These are phyloP conservation scores for Tagetes erecta DNA, from an alignment of 129 eudicot genomes.

Conservation along the genomic window DNA sequence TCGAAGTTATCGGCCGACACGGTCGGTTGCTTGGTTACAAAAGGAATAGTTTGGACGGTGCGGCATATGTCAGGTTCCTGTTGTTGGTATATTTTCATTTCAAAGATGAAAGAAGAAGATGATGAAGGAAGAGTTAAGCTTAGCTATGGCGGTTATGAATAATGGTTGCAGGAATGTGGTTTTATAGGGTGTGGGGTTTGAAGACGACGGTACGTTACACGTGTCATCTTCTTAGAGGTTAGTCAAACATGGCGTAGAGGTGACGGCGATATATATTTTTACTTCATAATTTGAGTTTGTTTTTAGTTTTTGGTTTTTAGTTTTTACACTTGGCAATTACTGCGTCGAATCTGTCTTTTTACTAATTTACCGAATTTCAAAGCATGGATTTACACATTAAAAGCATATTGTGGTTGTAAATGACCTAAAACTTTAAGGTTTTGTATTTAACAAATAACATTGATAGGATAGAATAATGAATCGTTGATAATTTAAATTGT, in stretches of 20 bases:
- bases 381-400: too few species aligned
- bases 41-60: constrained; percentile 24
- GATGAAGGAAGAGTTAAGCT: too few species aligned
- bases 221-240: constrained; percentile 11
- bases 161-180: constrained; percentile 4
- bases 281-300: too few species aligned
- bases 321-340: too few species aligned
- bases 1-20: constrained; percentile 19
- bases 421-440: too few species aligned
- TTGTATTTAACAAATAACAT: too few species aligned
- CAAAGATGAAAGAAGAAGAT: not conserved
- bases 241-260: constrained; percentile 1
- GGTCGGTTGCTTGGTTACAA: constrained; percentile 15
- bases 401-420: too few species aligned
- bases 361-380: too few species aligned
- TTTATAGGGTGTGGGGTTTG: constrained; percentile 22
- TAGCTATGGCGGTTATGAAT: constrained; percentile 27
- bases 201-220: not conserved
- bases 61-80: constrained; percentile 26
- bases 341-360: too few species aligned
- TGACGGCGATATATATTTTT: not conserved
- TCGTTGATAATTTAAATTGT: too few species aligned
- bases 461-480: too few species aligned
- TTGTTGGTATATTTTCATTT: constrained; percentile 34
- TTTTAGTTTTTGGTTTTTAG: too few species aligned